A percentile compares a stretch with the other conserved stretches of the same genome.
phyloP scores from a whole-genome alignment of 148 eudicot species.

The Salicornia ramosissima region DNA sequence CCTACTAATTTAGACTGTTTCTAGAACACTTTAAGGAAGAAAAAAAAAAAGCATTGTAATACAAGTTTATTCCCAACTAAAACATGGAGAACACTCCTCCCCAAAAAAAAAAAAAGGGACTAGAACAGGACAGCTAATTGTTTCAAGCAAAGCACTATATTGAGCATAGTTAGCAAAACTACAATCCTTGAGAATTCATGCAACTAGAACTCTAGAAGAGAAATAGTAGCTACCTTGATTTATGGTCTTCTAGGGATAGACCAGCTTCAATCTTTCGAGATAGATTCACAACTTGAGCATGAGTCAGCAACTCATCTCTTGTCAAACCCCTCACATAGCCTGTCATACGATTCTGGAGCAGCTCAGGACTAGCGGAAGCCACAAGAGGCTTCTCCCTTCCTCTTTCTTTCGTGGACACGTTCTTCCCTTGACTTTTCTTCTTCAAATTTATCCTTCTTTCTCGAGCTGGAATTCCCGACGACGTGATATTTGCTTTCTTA shows the following conservation, averaged over 20 bases:
- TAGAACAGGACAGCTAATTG: neutral
- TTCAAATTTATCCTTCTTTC: conserved; percentile 55
- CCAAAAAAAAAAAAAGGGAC: no score
- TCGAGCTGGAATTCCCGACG: conserved; percentile 73
- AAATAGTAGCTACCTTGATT: conserved; percentile 50
- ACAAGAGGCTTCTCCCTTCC: conserved; percentile 31
- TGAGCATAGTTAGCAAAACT: neutral
- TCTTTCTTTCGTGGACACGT: conserved; percentile 21
- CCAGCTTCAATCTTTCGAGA: conserved; percentile 70
- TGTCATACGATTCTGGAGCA: conserved; percentile 51
- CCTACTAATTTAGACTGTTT: no score
- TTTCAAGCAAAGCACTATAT: neutral
- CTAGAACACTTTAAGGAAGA: no score
- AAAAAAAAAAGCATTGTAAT: neutral
- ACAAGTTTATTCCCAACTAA: no score
- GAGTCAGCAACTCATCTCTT: conserved; percentile 58
- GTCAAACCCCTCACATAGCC: conserved; percentile 79
- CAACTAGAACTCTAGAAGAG: neutral
- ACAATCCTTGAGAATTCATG: neutral
- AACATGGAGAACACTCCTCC: no score
- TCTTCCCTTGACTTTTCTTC: conserved; percentile 31
- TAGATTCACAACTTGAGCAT: conserved; percentile 70
- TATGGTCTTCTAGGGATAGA: conserved; percentile 59
- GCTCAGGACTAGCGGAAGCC: conserved; percentile 53
- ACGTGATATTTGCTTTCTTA: conserved; percentile 39